Evolutionary conservation across 257 asterid species (phyloP), one percentile per base, ranked within the genome.

Genomic region (Sherardia arvensis): DNA sequence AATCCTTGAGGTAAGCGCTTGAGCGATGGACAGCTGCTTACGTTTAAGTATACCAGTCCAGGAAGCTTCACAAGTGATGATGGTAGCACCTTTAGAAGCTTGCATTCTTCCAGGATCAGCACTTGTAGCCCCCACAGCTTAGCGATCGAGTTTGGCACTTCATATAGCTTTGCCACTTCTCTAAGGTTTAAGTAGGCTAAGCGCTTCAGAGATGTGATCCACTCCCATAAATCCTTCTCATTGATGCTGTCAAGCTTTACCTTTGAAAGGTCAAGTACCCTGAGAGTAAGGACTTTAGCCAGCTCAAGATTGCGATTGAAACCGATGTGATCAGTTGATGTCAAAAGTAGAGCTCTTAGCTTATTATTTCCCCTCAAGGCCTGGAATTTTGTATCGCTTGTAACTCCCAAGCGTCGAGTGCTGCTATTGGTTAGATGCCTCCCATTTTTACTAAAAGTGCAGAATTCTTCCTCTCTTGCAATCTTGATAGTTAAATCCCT

Each of bases 231-330:
- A 40, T 76, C 76, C 15, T 36, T 3, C 43, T 71, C 21, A 38
- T 25, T 20, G 1, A 67, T 59, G 4, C 28, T 53, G n/a, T 67
- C 74, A 15, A 75, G 65, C 26, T 22, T 59, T 28, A 64, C 63
- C 53, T 26, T 67, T 53, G 77, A 76, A 59, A 76, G 68, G 34
- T 76, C 80, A 36, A 71, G 55, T 4, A 76, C 74, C 68, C 77
- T 67, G 30, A 76, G 69, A 67, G 77, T 58, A 57, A 32, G 62
- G 38, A 71, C 61, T 36, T 64, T 73, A 7, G 77, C 80, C 56
- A 71, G n/a, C 53, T 60, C 68, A 43, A 58, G 53, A 1, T 53
- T 3, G 7, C 65, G 68, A 32, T 36, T 29, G 63, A 67, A 75
- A 53, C 65, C 71, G 18, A 71, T 75, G 36, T 4, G 32, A 27